Evolutionary conservation across 352 stramenopile species (phyloP), one percentile per base, ranked within the genome.

Genomic region (Globisporangium cystogenes): DNA sequence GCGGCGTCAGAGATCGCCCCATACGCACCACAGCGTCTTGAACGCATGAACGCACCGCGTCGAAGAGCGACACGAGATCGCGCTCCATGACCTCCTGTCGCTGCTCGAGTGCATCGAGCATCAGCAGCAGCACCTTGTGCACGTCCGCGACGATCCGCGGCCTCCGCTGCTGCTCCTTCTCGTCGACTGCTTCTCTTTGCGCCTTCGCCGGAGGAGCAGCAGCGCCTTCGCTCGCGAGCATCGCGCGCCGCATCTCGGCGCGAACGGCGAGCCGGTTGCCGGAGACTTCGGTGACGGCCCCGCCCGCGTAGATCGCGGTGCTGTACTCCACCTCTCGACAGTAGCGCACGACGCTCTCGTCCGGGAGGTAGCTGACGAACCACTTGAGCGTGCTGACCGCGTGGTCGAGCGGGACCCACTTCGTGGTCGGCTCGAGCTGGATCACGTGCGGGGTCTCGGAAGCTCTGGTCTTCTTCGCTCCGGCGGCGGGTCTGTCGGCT

Each of bases 301-400:
- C 53, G 7, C 76, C 76, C 14, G 74, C 63, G 26, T 76, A 87
- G 21, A 87, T 84, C 18, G 67, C 80, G 0, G 80, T 87, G 53
- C 51, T 84, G 57, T 89, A 60, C 44, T 91, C 80, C 16, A 91
- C 72, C 57, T 91, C 74, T n/a, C 80, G 67, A 27, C 77, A 91
- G 50, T 86, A 89, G 8, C 48, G 45, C 21, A 80, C 72, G 15
- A 81, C 58, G 3, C 36, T 59, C n/a, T 87, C 70, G 21, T 87
- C 77, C 1, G 73, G 58, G 0, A 91, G 42, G 39, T 79, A 86
- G 31, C 53, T 76, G 14, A 87, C 65, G 60, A 76, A 87, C 77
- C 77, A 91, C 26, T 75, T 78, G 31, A 87, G 55, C 14, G 82
- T 44, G 5, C 46, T 48, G 43, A 91, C 74, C 0, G 67, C 76